phyloP scores from a whole-genome alignment of 352 stramenopile species.

The Globisporangium cylindrosporum region DNA sequence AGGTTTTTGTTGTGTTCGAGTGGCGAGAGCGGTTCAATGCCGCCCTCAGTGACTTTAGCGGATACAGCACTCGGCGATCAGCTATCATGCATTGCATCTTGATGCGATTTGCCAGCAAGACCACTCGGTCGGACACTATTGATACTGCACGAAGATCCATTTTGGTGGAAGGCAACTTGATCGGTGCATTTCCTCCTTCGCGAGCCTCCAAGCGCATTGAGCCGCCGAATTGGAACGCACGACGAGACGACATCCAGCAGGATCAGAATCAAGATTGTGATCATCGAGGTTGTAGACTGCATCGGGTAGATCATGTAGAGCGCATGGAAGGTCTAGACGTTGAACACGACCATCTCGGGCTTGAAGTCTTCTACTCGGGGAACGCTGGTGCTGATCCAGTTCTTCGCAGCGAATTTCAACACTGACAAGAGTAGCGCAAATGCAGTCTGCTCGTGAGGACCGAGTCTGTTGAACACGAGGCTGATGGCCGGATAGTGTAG shows the following conservation, averaged over 20 bases:
- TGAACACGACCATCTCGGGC: constrained; percentile 48
- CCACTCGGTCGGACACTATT: background rate
- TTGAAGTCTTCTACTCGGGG: constrained; percentile 24
- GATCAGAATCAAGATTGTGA: constrained; percentile 29
- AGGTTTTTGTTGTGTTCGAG: background rate
- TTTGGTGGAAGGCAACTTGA: background rate
- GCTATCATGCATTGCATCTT: background rate
- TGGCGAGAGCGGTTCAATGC: background rate
- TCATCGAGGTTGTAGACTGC: constrained; percentile 25
- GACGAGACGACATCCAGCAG: constrained; percentile 29
- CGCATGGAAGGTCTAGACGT: constrained; percentile 1
- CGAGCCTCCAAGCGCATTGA: constrained; percentile 8
- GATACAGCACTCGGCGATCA: background rate
- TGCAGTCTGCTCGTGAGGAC: constrained; percentile 3
- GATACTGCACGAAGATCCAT: background rate
- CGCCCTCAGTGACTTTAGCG: background rate
- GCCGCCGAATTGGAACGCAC: constrained; percentile 28
- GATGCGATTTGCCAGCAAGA: background rate
- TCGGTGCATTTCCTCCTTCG: no score
- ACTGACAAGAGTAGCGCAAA: constrained; percentile 26
- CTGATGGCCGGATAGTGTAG: constrained; percentile 31
- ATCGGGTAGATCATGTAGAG: constrained; percentile 43
- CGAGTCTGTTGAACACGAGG: constrained; percentile 24
- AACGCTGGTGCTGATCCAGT: background rate
- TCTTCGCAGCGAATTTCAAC: constrained; percentile 23